A percentile compares a stretch with the other conserved stretches of the same genome.
These are phyloP conservation scores for Tolypocladium nubicola DNA, from an alignment of 2,329 filamentous ascomycete species.

Conservation along the genomic window DNA sequence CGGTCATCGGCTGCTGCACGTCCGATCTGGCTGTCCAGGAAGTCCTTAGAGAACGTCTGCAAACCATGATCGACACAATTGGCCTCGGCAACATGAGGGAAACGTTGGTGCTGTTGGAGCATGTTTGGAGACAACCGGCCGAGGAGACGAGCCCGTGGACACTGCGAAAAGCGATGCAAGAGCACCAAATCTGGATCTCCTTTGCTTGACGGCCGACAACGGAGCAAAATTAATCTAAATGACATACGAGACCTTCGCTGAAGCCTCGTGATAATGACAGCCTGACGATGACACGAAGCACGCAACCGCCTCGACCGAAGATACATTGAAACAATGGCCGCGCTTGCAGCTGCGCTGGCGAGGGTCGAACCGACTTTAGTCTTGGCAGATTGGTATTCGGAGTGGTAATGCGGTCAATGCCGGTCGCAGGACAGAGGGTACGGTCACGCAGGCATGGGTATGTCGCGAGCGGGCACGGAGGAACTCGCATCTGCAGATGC, in stretches of 20 bases:
- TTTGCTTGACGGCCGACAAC: slow-evolving; percentile 24
- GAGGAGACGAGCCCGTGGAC: slow-evolving; percentile 28
- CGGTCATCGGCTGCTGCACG: slow-evolving; percentile 26
- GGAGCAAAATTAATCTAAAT: neutral
- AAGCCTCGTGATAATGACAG: no score
- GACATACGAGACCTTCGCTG: neutral
- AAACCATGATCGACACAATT: slow-evolving; percentile 23
- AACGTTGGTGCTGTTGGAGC: slow-evolving; percentile 28
- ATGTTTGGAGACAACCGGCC: slow-evolving; percentile 26
- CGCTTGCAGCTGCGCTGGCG: neutral
- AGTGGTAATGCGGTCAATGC: no score
- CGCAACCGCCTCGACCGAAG: neutral
- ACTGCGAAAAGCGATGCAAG: slow-evolving; percentile 32
- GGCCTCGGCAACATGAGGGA: slow-evolving; percentile 35
- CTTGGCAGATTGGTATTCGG: neutral
- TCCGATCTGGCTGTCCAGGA: slow-evolving; percentile 22
- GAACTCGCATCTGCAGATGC: neutral
- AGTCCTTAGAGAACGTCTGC: slow-evolving; percentile 21
- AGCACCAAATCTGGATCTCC: slow-evolving; percentile 36
- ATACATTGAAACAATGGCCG: neutral
- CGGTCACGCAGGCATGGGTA: neutral
- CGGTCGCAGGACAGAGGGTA: neutral
- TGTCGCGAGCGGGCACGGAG: neutral
- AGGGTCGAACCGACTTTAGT: neutral
- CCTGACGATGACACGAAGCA: no score